Evolutionary conservation across 106 monocot genomes (phyloP).

Genomic region (Acorus calamus): DNA sequence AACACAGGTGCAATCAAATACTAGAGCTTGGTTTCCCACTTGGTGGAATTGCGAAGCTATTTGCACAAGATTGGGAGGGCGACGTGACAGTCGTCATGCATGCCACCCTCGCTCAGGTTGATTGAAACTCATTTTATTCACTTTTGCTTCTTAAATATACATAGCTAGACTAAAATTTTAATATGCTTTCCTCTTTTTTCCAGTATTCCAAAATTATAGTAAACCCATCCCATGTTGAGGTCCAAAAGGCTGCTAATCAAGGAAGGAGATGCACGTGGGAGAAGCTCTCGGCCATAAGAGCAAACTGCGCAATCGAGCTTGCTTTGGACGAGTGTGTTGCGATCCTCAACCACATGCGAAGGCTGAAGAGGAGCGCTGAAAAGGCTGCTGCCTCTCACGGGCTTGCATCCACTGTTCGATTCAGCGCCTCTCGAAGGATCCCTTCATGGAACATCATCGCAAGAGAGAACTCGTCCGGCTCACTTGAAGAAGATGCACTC

Average conservation of each 20-base stretch:
- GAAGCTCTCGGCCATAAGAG: constrained; percentile 87
- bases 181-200: background rate
- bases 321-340: constrained; percentile 85
- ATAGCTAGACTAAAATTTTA: no score
- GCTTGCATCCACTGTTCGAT: constrained; percentile 12
- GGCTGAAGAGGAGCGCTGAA: constrained; percentile 60
- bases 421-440: constrained; percentile 71
- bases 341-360: constrained; percentile 76
- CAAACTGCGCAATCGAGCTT: constrained; percentile 92
- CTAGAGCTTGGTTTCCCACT: constrained; percentile 85
- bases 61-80: constrained; percentile 98
- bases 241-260: constrained; percentile 87
- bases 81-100: constrained; percentile 96
- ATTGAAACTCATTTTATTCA: background rate
- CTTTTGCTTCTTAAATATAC: background rate
- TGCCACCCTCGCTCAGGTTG: constrained; percentile 85
- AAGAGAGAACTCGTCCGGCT: constrained; percentile 81
- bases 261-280: constrained; percentile 97
- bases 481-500: constrained; percentile 54
- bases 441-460: constrained; percentile 94
- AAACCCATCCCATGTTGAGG: constrained; percentile 69
- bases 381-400: constrained; percentile 53
- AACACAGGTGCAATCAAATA: constrained; percentile 93
- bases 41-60: constrained; percentile 78
- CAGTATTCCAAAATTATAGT: constrained; percentile 89